These are phyloP conservation scores for Oenanthe javanica DNA, from an alignment of 140 eudicot genomes.

Conservation along the genomic window DNA sequence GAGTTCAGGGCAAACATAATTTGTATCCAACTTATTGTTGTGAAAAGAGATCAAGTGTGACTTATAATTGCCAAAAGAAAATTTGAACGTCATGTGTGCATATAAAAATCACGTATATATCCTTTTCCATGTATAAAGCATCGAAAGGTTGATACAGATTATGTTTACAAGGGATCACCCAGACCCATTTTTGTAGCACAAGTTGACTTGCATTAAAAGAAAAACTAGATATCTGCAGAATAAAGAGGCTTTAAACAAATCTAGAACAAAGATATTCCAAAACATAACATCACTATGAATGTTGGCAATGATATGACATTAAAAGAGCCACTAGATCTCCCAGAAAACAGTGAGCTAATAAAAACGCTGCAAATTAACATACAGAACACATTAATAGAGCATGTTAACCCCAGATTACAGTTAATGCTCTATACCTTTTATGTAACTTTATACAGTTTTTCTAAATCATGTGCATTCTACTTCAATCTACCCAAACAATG, in stretches of 20 bases:
- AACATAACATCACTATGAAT: too few relatives aligned
- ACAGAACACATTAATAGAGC: not conserved
- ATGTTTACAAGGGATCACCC: not conserved
- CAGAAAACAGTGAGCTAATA: not conserved
- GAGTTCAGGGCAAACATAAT: too few relatives aligned
- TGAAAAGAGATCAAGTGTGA: too few relatives aligned
- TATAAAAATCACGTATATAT: too few relatives aligned
- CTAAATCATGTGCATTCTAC: not conserved
- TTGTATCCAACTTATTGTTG: too few relatives aligned
- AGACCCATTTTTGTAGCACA: not conserved
- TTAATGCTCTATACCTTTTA: not conserved
- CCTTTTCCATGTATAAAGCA: too few relatives aligned
- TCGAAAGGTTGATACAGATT: too few relatives aligned
- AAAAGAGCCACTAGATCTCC: not conserved
- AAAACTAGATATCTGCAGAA: not conserved
- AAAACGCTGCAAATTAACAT: not conserved
- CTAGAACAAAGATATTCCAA: too few relatives aligned
- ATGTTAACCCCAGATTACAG: not conserved
- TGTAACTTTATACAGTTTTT: not conserved
- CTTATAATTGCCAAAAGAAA: too few relatives aligned
- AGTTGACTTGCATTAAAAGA: too few relatives aligned
- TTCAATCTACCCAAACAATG: not conserved
- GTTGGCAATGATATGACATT: not conserved
- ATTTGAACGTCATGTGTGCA: too few relatives aligned
- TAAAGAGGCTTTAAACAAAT: not conserved